Conservation (phyloP, 2,329 filamentous ascomycete species). For the Sporothrix brasiliensis region DNA sequence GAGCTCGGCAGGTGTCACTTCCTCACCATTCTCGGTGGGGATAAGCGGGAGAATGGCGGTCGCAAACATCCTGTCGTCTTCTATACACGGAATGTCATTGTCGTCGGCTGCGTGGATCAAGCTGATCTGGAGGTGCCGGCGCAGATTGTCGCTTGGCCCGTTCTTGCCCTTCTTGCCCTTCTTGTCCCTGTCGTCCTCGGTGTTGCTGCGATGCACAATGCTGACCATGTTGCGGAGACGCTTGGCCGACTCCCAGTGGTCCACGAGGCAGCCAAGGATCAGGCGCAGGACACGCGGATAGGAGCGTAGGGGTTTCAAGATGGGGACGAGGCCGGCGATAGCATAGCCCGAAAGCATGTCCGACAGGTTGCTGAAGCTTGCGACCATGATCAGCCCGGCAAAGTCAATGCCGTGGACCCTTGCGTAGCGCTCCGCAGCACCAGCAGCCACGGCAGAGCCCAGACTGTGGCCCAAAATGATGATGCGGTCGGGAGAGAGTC, state of each 20-base stretch:
- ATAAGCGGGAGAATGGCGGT: slow-evolving; percentile 53
- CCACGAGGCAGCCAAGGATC: slow-evolving; percentile 67
- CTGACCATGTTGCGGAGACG: slow-evolving; percentile 63
- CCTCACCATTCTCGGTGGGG: slow-evolving; percentile 37
- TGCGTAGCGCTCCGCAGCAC: slow-evolving; percentile 71
- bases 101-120: slow-evolving; percentile 83
- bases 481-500: slow-evolving; percentile 70
- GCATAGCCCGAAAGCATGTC: slow-evolving; percentile 76
- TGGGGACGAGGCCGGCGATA: slow-evolving; percentile 74
- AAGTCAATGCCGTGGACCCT: slow-evolving; percentile 63
- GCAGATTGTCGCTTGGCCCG: background rate
- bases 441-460: slow-evolving; percentile 81
- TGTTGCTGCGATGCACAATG: slow-evolving; percentile 48
- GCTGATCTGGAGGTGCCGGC: slow-evolving; percentile 60
- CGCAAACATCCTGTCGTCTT: slow-evolving; percentile 66
- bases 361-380: slow-evolving; percentile 75
- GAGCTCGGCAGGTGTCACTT: slow-evolving; percentile 46
- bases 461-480: slow-evolving; percentile 84
- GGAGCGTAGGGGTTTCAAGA: slow-evolving; percentile 72
- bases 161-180: background rate
- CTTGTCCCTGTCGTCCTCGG: slow-evolving; percentile 38
- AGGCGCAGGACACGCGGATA: slow-evolving; percentile 67
- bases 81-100: slow-evolving; percentile 74
- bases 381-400: slow-evolving; percentile 76
- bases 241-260: slow-evolving; percentile 75